phyloP scores from a whole-genome alignment of 306 rosid species.

The Corylus avellana region DNA sequence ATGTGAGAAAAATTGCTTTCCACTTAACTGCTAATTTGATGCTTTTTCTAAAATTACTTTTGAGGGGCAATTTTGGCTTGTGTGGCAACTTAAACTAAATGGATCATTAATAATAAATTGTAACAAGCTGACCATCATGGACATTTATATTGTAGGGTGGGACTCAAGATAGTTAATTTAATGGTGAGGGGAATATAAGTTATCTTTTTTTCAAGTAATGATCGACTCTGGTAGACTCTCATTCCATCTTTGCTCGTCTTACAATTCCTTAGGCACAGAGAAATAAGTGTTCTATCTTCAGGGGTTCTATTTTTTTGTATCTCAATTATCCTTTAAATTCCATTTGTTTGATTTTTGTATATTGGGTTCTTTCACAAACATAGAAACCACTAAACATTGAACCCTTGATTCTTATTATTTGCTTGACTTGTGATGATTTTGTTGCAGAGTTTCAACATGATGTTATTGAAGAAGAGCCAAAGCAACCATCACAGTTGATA shows the following conservation, averaged over 20 bases:
- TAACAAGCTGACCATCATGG: not conserved
- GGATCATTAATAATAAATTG: not conserved
- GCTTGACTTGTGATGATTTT: slow-evolving; percentile 19
- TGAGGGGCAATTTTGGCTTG: not conserved
- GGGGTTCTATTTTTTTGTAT: not conserved
- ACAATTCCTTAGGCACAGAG: not conserved
- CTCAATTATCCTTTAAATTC: slow-evolving; percentile 2
- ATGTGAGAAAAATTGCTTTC: not conserved
- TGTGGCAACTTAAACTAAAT: not conserved
- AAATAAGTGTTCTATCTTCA: slow-evolving; percentile 1
- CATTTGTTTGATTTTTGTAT: not conserved
- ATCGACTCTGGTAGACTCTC: too few species aligned
- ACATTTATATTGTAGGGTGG: not conserved
- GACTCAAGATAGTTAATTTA: not conserved
- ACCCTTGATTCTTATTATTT: not conserved
- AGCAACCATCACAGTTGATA: slow-evolving; percentile 25
- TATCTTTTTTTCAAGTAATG: too few species aligned
- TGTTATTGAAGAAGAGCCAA: slow-evolving; percentile 31
- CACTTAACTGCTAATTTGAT: not conserved
- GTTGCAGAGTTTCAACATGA: slow-evolving; percentile 38
- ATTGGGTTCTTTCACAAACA: not conserved
- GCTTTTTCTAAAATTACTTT: not conserved
- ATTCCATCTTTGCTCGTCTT: not conserved
- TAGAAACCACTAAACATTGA: not conserved
- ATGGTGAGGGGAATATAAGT: not conserved